Percentiles rank a stretch among this genome's conserved stretches.
phyloP scores from a whole-genome alignment of 164 flowering plant species.

The Chloranthus sessilifolius region DNA sequence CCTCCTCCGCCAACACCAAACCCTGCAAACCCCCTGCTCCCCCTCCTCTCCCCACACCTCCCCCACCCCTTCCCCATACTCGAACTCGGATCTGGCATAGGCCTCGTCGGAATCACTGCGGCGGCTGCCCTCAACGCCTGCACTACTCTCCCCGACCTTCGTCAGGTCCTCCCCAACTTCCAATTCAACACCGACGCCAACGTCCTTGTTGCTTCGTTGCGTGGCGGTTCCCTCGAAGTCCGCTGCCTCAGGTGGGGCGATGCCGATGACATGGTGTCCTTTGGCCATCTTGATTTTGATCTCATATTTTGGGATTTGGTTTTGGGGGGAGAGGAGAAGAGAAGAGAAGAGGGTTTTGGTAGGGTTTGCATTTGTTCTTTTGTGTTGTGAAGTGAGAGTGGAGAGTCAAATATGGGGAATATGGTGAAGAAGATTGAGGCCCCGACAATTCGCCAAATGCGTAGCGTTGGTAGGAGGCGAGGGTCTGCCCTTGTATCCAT shows the following conservation, averaged over 20 bases:
- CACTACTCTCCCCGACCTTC: slow-evolving; percentile 81
- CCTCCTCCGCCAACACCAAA: slow-evolving; percentile 42
- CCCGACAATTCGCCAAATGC: too few species aligned
- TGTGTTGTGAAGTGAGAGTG: too few species aligned
- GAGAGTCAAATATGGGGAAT: too few species aligned
- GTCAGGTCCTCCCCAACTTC: slow-evolving; percentile 70
- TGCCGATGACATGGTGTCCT: slow-evolving; percentile 34
- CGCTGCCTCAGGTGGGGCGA: slow-evolving; percentile 75
- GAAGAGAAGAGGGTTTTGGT: too few species aligned
- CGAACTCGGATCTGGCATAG: slow-evolving; percentile 96
- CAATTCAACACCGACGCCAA: slow-evolving; percentile 58
- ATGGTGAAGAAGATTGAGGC: too few species aligned
- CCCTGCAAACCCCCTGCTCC: slow-evolving; percentile 24
- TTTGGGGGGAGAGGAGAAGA: too few species aligned
- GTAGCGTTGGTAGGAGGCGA: too few species aligned
- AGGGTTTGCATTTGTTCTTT: too few species aligned
- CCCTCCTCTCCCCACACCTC: slow-evolving; percentile 13
- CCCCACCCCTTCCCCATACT: slow-evolving; percentile 47
- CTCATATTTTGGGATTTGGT: slow-evolving; percentile 32
- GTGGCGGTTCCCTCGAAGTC: slow-evolving; percentile 46
- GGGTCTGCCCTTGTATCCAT: too few species aligned
- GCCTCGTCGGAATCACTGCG: slow-evolving; percentile 82
- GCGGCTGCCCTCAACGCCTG: slow-evolving; percentile 58
- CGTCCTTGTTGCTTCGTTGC: slow-evolving; percentile 14
- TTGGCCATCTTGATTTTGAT: slow-evolving; percentile 30